Evolutionary conservation across 768 basidiomycete genomes (phyloP), one percentile per base, ranked within the genome.

Genomic region (Crassisporium funariophilum): DNA sequence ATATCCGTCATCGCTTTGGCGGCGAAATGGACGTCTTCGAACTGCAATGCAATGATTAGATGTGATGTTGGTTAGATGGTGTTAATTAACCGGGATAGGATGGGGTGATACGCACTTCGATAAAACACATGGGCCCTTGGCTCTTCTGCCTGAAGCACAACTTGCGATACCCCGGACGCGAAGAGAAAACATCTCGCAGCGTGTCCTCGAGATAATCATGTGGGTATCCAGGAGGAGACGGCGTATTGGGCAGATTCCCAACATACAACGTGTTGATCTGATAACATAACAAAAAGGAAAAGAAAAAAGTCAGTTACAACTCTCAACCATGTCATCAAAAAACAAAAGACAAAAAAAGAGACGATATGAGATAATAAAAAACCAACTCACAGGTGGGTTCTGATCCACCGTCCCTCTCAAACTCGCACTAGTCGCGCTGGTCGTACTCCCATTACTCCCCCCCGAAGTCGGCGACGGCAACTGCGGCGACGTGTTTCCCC

Each of bases 61-160:
- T 22, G 45, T 37, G 3, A n/a, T 17, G 21, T 11, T 16, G 21
- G 12, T 24, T 29, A 20, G 20, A 20, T 84, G 79, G 58, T 82
- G 80, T 43, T 81, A 54, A 86, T 87, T 77, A 81, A 51, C n/a
- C 41, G 33, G 24, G 4, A 15, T 37, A 46, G 48, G 25, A 49
- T 25, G 46, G 35, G 23, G 49, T 35, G 45, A 37, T 20, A 52
- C 59, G 54, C 64, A 93, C 91, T 84, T 99, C 97, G 35, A 98
- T 94, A 65, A 98, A 98, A 67, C 97, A 98, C 95, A 98, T 98
- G 6, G 95, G 95, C 0, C 97, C 95, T 58, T 95, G 95, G 64
- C 82, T 91, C 73, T 99, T 99, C 61, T 95, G 93, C 43, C 95
- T 78, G 74, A 94, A 98, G 60, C 87, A 93, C 52, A 99, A 78